phyloP scores from a whole-genome alignment of 192 early-diverging fungal genomes.

The Umbelopsis sp. region DNA sequence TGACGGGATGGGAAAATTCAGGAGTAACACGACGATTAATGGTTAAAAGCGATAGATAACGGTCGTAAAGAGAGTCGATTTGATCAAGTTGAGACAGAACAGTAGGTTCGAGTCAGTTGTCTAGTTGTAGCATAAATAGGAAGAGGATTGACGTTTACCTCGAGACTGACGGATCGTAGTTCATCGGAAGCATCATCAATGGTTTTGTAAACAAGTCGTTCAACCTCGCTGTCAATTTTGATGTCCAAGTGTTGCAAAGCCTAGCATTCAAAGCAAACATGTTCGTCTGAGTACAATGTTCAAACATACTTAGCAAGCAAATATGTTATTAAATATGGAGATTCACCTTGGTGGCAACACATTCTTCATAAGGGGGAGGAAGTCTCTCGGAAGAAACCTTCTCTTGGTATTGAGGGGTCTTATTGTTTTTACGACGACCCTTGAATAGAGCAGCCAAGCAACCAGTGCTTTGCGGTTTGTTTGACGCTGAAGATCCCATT shows the following conservation, averaged over 20 bases:
- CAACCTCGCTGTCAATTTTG: slow-evolving; percentile 29
- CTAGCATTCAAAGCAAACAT: neutral
- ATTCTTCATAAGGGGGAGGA: slow-evolving; percentile 41
- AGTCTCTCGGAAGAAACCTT: slow-evolving; percentile 2
- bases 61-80: too few species aligned
- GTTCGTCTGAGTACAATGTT: neutral
- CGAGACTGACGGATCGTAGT: slow-evolving; percentile 34
- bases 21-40: neutral
- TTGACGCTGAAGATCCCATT: slow-evolving; percentile 3
- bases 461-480: slow-evolving; percentile 14
- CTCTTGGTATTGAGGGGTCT: neutral
- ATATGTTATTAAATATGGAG: neutral
- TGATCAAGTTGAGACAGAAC: too few species aligned
- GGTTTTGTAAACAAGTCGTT: slow-evolving; percentile 21
- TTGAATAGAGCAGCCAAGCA: slow-evolving; percentile 5
- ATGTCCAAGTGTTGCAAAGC: slow-evolving; percentile 33
- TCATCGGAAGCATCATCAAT: slow-evolving; percentile 25
- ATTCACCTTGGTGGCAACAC: slow-evolving; percentile 23
- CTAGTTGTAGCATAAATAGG: too few species aligned
- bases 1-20: slow-evolving; percentile 2
- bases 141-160: slow-evolving; percentile 19
- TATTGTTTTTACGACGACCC: neutral
- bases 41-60: too few species aligned
- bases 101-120: too few species aligned
- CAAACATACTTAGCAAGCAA: neutral